phyloP scores from a whole-genome alignment of 345 rosid species.

The Laguncularia racemosa region DNA sequence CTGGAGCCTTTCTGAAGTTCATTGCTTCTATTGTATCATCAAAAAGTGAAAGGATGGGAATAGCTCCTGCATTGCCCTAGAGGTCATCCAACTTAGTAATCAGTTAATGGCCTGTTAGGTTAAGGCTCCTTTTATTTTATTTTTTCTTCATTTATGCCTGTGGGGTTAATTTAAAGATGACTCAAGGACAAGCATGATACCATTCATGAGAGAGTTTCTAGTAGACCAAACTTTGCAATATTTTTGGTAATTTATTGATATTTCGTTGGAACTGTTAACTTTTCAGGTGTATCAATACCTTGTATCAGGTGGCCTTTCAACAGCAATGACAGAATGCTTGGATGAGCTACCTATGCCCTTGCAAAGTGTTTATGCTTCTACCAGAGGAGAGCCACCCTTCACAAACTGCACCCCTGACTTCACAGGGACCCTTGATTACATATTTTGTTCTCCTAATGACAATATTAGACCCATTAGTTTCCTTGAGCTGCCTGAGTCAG shows the following conservation, averaged over 20 bases:
- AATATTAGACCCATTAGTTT: constrained; percentile 48
- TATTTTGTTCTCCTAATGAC: constrained; percentile 63
- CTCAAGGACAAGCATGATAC: not conserved
- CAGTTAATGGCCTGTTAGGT: too few relatives aligned
- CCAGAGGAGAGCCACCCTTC: constrained; percentile 78
- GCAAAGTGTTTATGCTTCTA: constrained; percentile 54
- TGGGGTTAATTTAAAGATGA: too few relatives aligned
- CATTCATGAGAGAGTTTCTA: not conserved
- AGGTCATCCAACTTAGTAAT: too few relatives aligned
- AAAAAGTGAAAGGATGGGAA: too few relatives aligned
- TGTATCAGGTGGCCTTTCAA: constrained; percentile 41
- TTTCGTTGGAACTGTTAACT: not conserved
- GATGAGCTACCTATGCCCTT: constrained; percentile 59
- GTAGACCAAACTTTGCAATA: not conserved
- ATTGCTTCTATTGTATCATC: too few relatives aligned
- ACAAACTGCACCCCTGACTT: constrained; percentile 89
- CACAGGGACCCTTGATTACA: constrained; percentile 74
- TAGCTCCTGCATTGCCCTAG: too few relatives aligned
- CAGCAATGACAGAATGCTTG: constrained; percentile 19
- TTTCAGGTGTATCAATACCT: constrained; percentile 80
- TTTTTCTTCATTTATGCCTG: too few relatives aligned
- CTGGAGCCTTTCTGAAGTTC: too few relatives aligned
- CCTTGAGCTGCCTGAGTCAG: constrained; percentile 55
- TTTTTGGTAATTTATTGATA: not conserved
- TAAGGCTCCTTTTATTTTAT: too few relatives aligned